Percentiles rank a stretch among this genome's conserved stretches.
These are phyloP conservation scores for Coniosporium apollinis DNA, from an alignment of 495 filamentous ascomycete genomes.

Conservation along the genomic window DNA sequence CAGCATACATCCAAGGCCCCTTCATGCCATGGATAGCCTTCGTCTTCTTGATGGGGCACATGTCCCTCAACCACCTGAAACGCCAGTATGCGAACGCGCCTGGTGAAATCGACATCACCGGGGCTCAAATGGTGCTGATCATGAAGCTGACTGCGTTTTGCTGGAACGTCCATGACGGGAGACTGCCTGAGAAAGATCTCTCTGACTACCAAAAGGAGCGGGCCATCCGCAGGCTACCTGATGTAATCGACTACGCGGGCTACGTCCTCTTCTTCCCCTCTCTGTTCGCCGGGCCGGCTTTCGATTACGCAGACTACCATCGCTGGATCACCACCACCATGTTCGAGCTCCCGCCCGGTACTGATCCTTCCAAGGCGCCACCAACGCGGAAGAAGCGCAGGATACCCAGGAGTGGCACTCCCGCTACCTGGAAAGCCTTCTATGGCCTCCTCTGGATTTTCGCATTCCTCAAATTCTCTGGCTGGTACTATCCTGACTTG, in stretches of 20 bases:
- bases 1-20: conserved; percentile 68
- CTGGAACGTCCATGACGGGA: conserved; percentile 93
- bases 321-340: conserved; percentile 87
- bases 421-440: conserved; percentile 61
- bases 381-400: conserved; percentile 81
- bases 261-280: conserved; percentile 93
- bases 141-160: conserved; percentile 98
- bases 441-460: conserved; percentile 64
- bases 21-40: conserved; percentile 98
- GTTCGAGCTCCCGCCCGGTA: conserved; percentile 68
- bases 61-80: conserved; percentile 76
- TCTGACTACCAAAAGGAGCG: conserved; percentile 76
- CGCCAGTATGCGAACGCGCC: conserved; percentile 54
- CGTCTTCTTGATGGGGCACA: conserved; percentile 85
- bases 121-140: conserved; percentile 89
- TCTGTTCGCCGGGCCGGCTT: conserved; percentile 72
- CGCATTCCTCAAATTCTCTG: conserved; percentile 55
- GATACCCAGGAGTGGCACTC: conserved; percentile 81
- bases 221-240: conserved; percentile 54
- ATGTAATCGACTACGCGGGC: conserved; percentile 61
- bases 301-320: conserved; percentile 84
- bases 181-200: conserved; percentile 57
- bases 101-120: conserved; percentile 62
- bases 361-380: conserved; percentile 64
- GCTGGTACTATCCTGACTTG: conserved; percentile 42